Base-by-base conservation (phyloP, 768 basidiomycete genomes). In the Russula brevipes region DNA sequence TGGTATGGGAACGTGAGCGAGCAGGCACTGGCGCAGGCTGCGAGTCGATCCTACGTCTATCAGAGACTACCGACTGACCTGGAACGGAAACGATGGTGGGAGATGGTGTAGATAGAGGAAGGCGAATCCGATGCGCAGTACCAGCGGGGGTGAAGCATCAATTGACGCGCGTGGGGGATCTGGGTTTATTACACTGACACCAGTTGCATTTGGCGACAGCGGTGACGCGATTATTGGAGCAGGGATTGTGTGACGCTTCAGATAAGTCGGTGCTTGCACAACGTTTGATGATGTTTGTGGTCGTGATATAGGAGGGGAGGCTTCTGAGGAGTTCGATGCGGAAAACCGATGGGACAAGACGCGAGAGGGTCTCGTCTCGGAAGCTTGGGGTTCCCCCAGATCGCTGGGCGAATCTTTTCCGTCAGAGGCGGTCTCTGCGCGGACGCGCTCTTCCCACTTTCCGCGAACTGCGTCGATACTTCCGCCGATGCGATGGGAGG, bases 371-470 rank as follows among this genome's bases (percentile, higher is more conserved):
- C 55, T 47, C 30, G 59, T 16, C 35, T 51, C 56, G 44, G 46
- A 17, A 19, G 44, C 16, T n/a, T 45, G 19, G 11, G 44, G 16
- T 57, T 54, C 57, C n/a, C 8, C 39, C n/a, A 33, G 54, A 50
- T 39, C 10, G 30, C 54, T 54, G 24, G 64, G 66, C 45, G n/a
- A 70, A 60, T 62, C 70, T 66, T 63, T 68, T 67, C 70, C 75
- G 33, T 80, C 73, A 42, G 68, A 66, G 66, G 68, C 68, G 46
- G 76, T 73, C 47, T 85, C 86, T 38, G 76, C 75, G 60, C 80
- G 78, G 19, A 80, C 77, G 49, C 87, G 83, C 65, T 90, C 88
- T 70, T 91, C 89, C 86, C 88, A 89, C 73, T 83, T 86, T 4
- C 85, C 85, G 61, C 87, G 79, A 38, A 87, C 80, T 36, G 77